phyloP scores from a whole-genome alignment of 2,329 filamentous ascomycete species.

The Alternaria ethzedia region DNA sequence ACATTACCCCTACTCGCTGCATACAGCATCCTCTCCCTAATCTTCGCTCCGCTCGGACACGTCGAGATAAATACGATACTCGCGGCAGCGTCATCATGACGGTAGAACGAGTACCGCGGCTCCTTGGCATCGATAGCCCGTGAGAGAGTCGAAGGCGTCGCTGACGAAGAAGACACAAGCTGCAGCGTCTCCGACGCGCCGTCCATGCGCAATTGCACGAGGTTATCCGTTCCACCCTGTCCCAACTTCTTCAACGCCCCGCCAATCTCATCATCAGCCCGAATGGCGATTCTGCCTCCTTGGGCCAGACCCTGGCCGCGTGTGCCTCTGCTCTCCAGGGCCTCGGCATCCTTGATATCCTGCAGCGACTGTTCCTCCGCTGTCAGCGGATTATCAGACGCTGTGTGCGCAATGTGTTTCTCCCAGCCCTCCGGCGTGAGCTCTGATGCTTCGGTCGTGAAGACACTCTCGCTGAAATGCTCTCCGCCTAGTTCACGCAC shows the following conservation, averaged over 20 bases:
- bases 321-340: constrained; percentile 74
- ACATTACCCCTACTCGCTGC: constrained; percentile 68
- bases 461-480: constrained; percentile 77
- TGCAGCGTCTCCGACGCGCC: constrained; percentile 71
- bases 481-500: constrained; percentile 79
- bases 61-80: constrained; percentile 82
- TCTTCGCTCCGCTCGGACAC: constrained; percentile 72
- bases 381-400: constrained; percentile 71
- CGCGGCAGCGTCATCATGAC: constrained; percentile 64
- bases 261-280: constrained; percentile 67
- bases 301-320: constrained; percentile 53
- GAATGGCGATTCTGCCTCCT: constrained; percentile 54
- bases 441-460: constrained; percentile 73
- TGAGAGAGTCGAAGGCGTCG: constrained; percentile 65
- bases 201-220: constrained; percentile 79
- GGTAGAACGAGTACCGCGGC: constrained; percentile 80
- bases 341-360: constrained; percentile 77
- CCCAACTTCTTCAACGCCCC: constrained; percentile 67
- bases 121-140: constrained; percentile 68
- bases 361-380: constrained; percentile 76
- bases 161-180: constrained; percentile 62
- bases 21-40: constrained; percentile 87
- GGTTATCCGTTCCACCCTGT: constrained; percentile 51
- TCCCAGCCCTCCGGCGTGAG: constrained; percentile 73
- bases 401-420: constrained; percentile 72